These are phyloP conservation scores for Fusarium sp. DNA, from an alignment of 2,329 filamentous ascomycete species.

Conservation along the genomic window DNA sequence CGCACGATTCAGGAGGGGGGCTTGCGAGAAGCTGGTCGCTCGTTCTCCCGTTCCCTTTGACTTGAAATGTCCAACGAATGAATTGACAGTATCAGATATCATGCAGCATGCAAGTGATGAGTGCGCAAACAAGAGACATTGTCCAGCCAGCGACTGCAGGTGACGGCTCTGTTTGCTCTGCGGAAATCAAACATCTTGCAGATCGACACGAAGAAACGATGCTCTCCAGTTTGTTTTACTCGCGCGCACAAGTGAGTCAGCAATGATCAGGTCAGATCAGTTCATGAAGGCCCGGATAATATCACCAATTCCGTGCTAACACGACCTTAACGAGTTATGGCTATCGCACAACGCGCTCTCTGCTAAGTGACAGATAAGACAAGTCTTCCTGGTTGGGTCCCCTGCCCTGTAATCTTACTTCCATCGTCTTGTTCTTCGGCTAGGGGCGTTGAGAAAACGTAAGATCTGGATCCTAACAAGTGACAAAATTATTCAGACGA, in stretches of 20 bases:
- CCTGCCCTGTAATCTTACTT: constrained; percentile 14
- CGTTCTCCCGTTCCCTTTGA: not conserved
- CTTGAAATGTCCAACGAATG: not conserved
- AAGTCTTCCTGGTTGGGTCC: not conserved
- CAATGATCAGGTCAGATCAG: not conserved
- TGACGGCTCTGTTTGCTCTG: constrained; percentile 3
- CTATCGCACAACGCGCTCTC: not conserved
- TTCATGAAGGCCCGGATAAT: not conserved
- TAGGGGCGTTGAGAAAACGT: not conserved
- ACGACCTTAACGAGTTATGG: not conserved
- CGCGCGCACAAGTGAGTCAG: not conserved
- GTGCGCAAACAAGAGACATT: constrained; percentile 7
- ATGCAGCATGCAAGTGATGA: constrained; percentile 23
- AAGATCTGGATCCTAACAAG: not conserved
- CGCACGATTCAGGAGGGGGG: constrained; percentile 1
- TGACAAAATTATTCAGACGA: not conserved
- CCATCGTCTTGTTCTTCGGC: constrained; percentile 13
- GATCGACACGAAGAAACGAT: not conserved
- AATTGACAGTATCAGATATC: not conserved
- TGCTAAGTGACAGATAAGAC: constrained; percentile 19
- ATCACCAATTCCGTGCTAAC: constrained; percentile 1
- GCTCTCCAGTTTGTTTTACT: not conserved
- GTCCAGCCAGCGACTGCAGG: constrained; percentile 6
- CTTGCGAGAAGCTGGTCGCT: not conserved
- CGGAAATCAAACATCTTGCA: not conserved